phyloP scores from a whole-genome alignment of 2,329 filamentous ascomycete species.

The Neofusicoccum ribis region DNA sequence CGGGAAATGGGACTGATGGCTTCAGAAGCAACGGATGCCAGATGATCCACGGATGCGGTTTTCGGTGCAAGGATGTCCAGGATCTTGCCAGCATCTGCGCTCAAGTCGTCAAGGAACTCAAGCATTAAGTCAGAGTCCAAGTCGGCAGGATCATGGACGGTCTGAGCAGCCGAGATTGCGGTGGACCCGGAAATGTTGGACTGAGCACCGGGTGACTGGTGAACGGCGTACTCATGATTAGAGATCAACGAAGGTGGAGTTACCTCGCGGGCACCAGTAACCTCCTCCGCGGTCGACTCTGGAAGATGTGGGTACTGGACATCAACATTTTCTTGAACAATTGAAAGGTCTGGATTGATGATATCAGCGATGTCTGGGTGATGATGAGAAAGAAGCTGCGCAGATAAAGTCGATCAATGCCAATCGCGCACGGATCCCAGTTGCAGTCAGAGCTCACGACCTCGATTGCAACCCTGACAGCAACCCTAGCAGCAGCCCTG shows the following conservation, averaged over 20 bases:
- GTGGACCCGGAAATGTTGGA: conserved; percentile 49
- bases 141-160: conserved; percentile 22
- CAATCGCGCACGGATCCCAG: too few relatives aligned
- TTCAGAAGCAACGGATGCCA: background rate
- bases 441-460: too few relatives aligned
- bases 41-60: background rate
- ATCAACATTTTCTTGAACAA: conserved; percentile 23
- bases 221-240: background rate
- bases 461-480: background rate
- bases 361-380: too few relatives aligned
- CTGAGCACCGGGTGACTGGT: conserved; percentile 37
- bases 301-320: conserved; percentile 25
- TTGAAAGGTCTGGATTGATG: conserved; percentile 13
- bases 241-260: background rate
- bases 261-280: background rate
- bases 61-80: conserved; percentile 33
- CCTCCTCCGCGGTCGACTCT: background rate
- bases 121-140: conserved; percentile 45
- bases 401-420: too few relatives aligned
- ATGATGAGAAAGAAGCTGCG: too few relatives aligned
- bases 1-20: conserved; percentile 35
- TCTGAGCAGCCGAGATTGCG: conserved; percentile 44
- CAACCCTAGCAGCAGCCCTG: background rate
- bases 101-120: conserved; percentile 42
- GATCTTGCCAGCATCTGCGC: conserved; percentile 30